phyloP scores from a whole-genome alignment of 2,329 filamentous ascomycete genomes.

The Nectriaceae sp. region DNA sequence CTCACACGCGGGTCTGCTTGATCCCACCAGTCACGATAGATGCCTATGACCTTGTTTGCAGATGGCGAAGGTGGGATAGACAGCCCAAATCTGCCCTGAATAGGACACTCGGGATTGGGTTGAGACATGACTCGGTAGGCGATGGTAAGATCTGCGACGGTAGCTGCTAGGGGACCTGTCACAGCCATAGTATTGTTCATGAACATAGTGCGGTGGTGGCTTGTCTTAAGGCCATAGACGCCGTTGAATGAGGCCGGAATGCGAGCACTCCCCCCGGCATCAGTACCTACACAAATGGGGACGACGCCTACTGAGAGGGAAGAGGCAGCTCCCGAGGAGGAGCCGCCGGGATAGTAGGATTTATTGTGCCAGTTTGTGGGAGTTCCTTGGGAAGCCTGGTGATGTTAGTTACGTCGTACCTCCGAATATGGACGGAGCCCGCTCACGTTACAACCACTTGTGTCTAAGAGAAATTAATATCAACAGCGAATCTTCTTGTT shows the following conservation, averaged over 20 bases:
- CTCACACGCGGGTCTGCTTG: slow-evolving; percentile 62
- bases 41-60: slow-evolving; percentile 66
- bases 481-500: background rate
- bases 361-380: slow-evolving; percentile 77
- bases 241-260: slow-evolving; percentile 77
- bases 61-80: slow-evolving; percentile 47
- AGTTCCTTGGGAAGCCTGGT: slow-evolving; percentile 65
- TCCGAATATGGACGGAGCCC: background rate
- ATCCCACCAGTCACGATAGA: slow-evolving; percentile 57
- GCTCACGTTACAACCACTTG: slow-evolving; percentile 75
- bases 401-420: slow-evolving; percentile 38
- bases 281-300: slow-evolving; percentile 74
- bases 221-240: slow-evolving; percentile 78
- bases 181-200: slow-evolving; percentile 60
- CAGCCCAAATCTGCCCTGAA: slow-evolving; percentile 64
- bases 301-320: slow-evolving; percentile 69
- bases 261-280: slow-evolving; percentile 75
- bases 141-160: slow-evolving; percentile 74
- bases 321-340: slow-evolving; percentile 76
- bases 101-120: slow-evolving; percentile 64
- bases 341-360: slow-evolving; percentile 78
- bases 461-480: slow-evolving; percentile 50
- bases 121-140: slow-evolving; percentile 81
- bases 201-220: slow-evolving; percentile 67
- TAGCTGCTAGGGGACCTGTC: slow-evolving; percentile 74